Conservation (phyloP, 257 asterid genomes). For the Fraxinus anomala region DNA sequence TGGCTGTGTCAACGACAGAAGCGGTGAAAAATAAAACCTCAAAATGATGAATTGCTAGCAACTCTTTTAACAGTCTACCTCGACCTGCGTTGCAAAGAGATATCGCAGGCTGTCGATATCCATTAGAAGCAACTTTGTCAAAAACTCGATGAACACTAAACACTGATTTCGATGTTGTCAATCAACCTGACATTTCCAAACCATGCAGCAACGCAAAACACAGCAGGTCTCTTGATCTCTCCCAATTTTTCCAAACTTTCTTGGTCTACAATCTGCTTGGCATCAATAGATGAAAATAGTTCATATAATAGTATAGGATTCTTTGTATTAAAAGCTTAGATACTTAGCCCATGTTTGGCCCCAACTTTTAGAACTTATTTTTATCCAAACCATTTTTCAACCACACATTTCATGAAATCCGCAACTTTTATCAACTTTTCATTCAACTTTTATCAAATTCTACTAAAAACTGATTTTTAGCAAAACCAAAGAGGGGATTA, state of each 20-base stretch:
- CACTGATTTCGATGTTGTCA: slow-evolving; percentile 76
- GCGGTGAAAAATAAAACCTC: not conserved
- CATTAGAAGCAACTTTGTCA: not conserved
- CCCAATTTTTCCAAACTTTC: slow-evolving; percentile 55
- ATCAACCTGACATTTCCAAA: slow-evolving; percentile 80
- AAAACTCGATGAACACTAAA: slow-evolving; percentile 11
- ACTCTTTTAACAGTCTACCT: not conserved
- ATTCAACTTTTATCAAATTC: too few relatives aligned
- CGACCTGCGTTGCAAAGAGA: not conserved
- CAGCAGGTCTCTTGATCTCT: slow-evolving; percentile 64
- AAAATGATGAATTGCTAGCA: not conserved
- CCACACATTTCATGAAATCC: too few relatives aligned
- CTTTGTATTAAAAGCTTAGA: not conserved
- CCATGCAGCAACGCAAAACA: slow-evolving; percentile 85
- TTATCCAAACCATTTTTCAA: too few relatives aligned
- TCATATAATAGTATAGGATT: not conserved
- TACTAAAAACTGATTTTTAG: too few relatives aligned
- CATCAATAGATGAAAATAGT: not conserved
- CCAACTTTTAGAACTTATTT: too few relatives aligned
- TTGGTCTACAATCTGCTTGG: slow-evolving; percentile 78
- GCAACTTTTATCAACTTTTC: too few relatives aligned
- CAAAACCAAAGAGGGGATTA: too few relatives aligned
- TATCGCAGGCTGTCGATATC: not conserved
- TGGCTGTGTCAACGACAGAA: not conserved
- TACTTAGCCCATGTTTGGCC: too few relatives aligned